phyloP scores from a whole-genome alignment of 2,329 filamentous ascomycete species.

The Biscogniauxia marginata region DNA sequence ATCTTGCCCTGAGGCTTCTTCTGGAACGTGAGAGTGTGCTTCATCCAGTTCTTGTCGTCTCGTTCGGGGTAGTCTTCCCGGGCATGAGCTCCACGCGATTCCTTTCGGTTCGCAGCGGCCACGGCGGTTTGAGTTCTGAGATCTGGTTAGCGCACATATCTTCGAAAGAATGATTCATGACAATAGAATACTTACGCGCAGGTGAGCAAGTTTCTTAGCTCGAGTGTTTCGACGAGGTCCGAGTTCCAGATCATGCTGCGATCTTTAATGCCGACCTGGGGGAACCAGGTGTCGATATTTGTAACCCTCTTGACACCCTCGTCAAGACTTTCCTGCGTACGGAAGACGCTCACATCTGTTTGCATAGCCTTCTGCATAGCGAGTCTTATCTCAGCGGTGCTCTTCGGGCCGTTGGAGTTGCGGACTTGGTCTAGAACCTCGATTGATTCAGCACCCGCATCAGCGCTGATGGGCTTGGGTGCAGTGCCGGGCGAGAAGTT shows the following conservation, averaged over 20 bases:
- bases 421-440: conserved; percentile 81
- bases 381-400: conserved; percentile 81
- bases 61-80: conserved; percentile 95
- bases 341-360: conserved; percentile 94
- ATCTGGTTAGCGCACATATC: conserved; percentile 7
- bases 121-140: conserved; percentile 82
- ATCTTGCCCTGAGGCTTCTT: conserved; percentile 86
- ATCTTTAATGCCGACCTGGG: conserved; percentile 91
- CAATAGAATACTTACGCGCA: conserved; percentile 71
- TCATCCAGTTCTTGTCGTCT: conserved; percentile 98
- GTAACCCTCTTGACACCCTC: conserved; percentile 88
- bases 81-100: conserved; percentile 95
- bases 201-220: conserved; percentile 91
- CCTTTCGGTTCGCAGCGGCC: conserved; percentile 89
- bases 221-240: conserved; percentile 92
- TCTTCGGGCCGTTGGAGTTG: conserved; percentile 79
- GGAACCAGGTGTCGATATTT: conserved; percentile 77
- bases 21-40: conserved; percentile 97
- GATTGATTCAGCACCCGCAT: conserved; percentile 87
- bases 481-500: conserved; percentile 82
- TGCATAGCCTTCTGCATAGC: conserved; percentile 99
- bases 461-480: conserved; percentile 75
- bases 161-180: conserved; percentile 8
- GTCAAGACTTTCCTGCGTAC: conserved; percentile 88
- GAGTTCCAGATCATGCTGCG: conserved; percentile 99